Percentiles rank a stretch among this genome's conserved stretches.
phyloP scores from a whole-genome alignment of 2,329 filamentous ascomycete genomes.

The Cytospora mali region DNA sequence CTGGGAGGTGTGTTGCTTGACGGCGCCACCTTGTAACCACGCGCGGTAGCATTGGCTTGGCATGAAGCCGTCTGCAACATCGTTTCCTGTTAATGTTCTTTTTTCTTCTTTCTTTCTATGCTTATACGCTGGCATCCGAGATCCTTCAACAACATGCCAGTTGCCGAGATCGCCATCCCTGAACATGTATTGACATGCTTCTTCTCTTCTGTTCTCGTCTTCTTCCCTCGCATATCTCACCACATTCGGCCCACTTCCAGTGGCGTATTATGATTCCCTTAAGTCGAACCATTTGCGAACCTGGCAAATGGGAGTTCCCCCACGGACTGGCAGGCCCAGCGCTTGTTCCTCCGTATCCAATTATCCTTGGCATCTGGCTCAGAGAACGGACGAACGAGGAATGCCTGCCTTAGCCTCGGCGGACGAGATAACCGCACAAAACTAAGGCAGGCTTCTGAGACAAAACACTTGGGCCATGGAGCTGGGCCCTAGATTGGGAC shows the following conservation, averaged over 20 bases:
- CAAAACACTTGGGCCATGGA: background rate
- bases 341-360: background rate
- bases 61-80: background rate
- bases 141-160: constrained; percentile 12
- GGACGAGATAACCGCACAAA: background rate
- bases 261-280: constrained; percentile 1
- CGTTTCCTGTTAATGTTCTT: background rate
- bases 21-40: background rate
- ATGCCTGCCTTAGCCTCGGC: background rate
- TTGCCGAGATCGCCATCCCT: constrained; percentile 10
- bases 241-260: background rate
- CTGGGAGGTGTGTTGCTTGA: constrained; percentile 1
- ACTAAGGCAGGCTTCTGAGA: constrained; percentile 2
- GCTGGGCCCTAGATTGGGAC: background rate
- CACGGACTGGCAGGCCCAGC: background rate
- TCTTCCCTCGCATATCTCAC: background rate
- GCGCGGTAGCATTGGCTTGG: background rate
- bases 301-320: background rate
- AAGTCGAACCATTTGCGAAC: background rate
- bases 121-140: constrained; percentile 13
- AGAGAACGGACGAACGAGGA: background rate
- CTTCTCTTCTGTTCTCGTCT: background rate
- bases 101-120: background rate
- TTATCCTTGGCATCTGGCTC: background rate
- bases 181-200: background rate